Evolutionary conservation across 2,329 filamentous ascomycete genomes (phyloP).

Genomic region (Raffaelea arxii): DNA sequence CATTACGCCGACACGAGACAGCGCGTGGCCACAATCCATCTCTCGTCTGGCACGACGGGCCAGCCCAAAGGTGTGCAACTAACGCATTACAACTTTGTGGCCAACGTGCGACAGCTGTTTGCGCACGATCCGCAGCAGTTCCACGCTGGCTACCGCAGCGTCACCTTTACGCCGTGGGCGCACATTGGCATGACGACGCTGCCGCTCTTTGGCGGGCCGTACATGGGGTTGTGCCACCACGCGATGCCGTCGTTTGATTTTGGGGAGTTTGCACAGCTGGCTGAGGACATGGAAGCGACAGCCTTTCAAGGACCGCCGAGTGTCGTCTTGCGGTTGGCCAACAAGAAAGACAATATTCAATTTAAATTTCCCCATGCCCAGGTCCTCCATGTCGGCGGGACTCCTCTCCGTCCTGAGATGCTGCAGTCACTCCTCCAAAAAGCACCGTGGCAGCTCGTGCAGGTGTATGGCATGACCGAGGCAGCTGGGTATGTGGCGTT

Average conservation of each 20-base stretch:
- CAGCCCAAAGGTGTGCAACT: conserved; percentile 36
- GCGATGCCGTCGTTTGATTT: conserved; percentile 30
- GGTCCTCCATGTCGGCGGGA: conserved; percentile 27
- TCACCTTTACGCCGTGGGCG: conserved; percentile 32
- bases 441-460: conserved; percentile 27
- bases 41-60: conserved; percentile 40
- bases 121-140: conserved; percentile 25
- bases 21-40: conserved; percentile 24
- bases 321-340: conserved; percentile 26
- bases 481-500: conserved; percentile 32
- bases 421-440: conserved; percentile 19
- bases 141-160: conserved; percentile 21
- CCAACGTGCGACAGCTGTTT: conserved; percentile 25
- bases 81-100: conserved; percentile 34
- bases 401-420: conserved; percentile 24
- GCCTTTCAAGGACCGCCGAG: conserved; percentile 29
- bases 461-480: conserved; percentile 37
- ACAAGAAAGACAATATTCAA: conserved; percentile 22
- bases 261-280: conserved; percentile 23
- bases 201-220: conserved; percentile 32
- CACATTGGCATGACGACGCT: conserved; percentile 34
- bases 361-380: conserved; percentile 27
- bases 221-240: conserved; percentile 33
- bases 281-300: conserved; percentile 25
- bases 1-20: conserved; percentile 23